Evolutionary conservation across 2,329 filamentous ascomycete species (phyloP).

Genomic region (Neonectria faginata): DNA sequence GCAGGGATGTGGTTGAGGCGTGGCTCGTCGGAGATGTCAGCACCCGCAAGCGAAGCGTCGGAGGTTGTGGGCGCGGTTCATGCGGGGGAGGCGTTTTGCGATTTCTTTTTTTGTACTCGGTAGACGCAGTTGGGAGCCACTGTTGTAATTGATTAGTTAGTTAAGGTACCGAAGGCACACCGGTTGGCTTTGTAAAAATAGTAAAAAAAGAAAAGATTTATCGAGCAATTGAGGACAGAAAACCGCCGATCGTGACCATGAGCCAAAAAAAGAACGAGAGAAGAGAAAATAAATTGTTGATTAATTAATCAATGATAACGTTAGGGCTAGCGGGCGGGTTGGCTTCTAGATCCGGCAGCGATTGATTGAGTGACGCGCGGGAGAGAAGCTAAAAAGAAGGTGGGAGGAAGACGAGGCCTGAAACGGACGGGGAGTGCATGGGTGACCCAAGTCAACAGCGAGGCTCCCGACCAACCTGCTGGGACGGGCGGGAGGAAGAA

Average conservation of each 20-base stretch:
- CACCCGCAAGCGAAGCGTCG: conserved; percentile 21
- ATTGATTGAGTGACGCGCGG: conserved; percentile 22
- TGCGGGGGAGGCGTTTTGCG: conserved; percentile 41
- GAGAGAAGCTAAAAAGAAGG: conserved; percentile 28
- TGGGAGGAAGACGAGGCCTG: conserved; percentile 28
- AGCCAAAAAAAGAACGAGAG: conserved; percentile 2
- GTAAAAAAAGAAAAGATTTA: conserved; percentile 25
- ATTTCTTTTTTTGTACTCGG: conserved; percentile 26
- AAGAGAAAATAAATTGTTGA: neutral
- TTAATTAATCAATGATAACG: conserved; percentile 6
- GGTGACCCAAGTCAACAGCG: conserved; percentile 34
- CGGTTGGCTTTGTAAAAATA: conserved; percentile 38
- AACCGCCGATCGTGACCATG: conserved; percentile 7
- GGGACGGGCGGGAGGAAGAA: conserved; percentile 21
- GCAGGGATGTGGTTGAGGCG: conserved; percentile 23
- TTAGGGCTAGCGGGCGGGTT: conserved; percentile 23
- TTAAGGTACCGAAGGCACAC: conserved; percentile 13
- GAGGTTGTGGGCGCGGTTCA: conserved; percentile 24
- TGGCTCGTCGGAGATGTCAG: conserved; percentile 21
- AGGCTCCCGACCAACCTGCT: conserved; percentile 33
- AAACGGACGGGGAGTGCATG: conserved; percentile 32
- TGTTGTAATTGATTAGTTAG: conserved; percentile 38
- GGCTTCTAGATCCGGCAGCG: conserved; percentile 35
- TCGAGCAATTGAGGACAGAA: conserved; percentile 26
- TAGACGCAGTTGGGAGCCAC: conserved; percentile 24